Base-by-base conservation (phyloP, 352 stramenopile genomes). In the Phytopythium kandeliae region DNA sequence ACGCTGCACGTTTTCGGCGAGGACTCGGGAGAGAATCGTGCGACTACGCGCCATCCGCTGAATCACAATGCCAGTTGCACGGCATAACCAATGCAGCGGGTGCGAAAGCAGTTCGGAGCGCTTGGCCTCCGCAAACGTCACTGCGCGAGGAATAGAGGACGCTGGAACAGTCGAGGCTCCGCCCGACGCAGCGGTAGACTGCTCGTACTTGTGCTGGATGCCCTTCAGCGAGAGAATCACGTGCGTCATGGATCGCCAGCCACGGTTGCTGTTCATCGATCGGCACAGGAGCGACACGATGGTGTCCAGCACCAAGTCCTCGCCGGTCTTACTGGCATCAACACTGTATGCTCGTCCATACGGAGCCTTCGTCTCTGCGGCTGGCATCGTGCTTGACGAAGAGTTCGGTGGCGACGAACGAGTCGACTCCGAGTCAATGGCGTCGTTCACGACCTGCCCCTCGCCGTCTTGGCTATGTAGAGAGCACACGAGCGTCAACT, bases 1-100 rank as follows among this genome's bases (percentile, higher is more conserved):
- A 21, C 85, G 81, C 46, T 92, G 74, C 16, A 93, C 62, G 54
- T 95, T 95, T 22, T 95, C 84, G 0, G 74, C 81, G 16, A 95
- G 46, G 0, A 70, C 63, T 31, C 81, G 68, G 1, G 82, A 88
- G 22, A 95, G 54, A 42, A 95, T 90, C 31, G 77, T 86, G 37
- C 78, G 75, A 25, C 69, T 86, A 40, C 84, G 63, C 2, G 78
- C 78, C 73, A 92, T 87, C 9, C 82, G 75, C 45, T 91, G 74
- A 10, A 95, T 45, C 11, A 95, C 82, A 46, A 91, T 86, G 0
- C 71, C 84, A 21, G 71, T 62, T 17, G 88, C 67, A 13, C 65
- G 74, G 53, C 65, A 77, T 4, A 80, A 54, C 84, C 84, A 95
- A 57, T 86, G 75, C 10, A 92, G 42, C 25, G 61, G 78, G 49